phyloP scores from a whole-genome alignment of 805 yeast species.

The Kazachstania kunashirensis region DNA sequence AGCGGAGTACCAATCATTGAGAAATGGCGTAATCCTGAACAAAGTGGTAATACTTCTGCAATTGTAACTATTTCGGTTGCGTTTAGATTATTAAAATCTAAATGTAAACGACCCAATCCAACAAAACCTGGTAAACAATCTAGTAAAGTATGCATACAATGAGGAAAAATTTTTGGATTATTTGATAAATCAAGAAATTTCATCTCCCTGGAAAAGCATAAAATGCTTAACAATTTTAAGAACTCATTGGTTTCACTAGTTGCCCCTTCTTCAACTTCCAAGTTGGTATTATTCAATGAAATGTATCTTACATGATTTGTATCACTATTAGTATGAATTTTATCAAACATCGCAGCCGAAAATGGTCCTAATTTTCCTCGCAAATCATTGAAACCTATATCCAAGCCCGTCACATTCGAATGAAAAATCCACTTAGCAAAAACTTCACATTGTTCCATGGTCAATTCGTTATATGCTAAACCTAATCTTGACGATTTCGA shows the following conservation, averaged over 20 bases:
- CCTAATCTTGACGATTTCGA: slow-evolving; percentile 57
- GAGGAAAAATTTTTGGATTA: slow-evolving; percentile 62
- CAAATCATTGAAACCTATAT: slow-evolving; percentile 74
- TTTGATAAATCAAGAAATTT: slow-evolving; percentile 70
- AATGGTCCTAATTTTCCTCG: slow-evolving; percentile 29
- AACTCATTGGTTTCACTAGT: slow-evolving; percentile 28
- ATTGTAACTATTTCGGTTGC: slow-evolving; percentile 48
- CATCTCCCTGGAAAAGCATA: slow-evolving; percentile 48
- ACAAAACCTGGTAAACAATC: slow-evolving; percentile 64
- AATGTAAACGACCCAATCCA: slow-evolving; percentile 51
- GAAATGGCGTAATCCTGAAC: slow-evolving; percentile 52
- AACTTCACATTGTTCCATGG: slow-evolving; percentile 44
- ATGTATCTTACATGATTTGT: slow-evolving; percentile 35
- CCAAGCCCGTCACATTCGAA: slow-evolving; percentile 53
- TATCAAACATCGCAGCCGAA: slow-evolving; percentile 17
- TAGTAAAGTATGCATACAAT: slow-evolving; percentile 41
- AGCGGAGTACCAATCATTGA: slow-evolving; percentile 61
- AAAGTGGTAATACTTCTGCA: slow-evolving; percentile 63
- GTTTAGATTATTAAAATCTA: slow-evolving; percentile 59
- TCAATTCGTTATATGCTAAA: slow-evolving; percentile 65
- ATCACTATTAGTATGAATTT: slow-evolving; percentile 17
- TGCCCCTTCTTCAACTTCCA: slow-evolving; percentile 38
- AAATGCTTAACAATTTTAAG: slow-evolving; percentile 34
- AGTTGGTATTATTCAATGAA: slow-evolving; percentile 59
- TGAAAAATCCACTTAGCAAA: slow-evolving; percentile 50